Evolutionary conservation across 2,329 filamentous ascomycete genomes (phyloP).

Genomic region (Westerdykella aurantiaca): DNA sequence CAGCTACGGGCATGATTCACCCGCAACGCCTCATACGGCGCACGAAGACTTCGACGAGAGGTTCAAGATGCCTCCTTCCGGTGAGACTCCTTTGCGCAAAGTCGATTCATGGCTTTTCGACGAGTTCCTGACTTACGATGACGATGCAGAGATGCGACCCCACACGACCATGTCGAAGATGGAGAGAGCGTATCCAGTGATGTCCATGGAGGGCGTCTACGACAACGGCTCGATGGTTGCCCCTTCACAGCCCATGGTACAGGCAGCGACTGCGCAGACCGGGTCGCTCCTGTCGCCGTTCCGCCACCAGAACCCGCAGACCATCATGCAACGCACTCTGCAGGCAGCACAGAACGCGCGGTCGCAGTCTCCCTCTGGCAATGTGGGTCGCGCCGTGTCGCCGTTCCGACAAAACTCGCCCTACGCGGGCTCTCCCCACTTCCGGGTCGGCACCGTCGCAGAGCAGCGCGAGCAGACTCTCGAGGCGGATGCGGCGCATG

Average conservation of each 20-base stretch:
- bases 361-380: constrained; percentile 51
- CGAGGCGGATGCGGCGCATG: constrained; percentile 51
- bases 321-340: constrained; percentile 66
- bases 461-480: constrained; percentile 59
- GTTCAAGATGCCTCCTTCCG: constrained; percentile 48
- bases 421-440: constrained; percentile 39
- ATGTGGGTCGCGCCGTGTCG: constrained; percentile 61
- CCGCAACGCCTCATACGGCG: constrained; percentile 54
- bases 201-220: constrained; percentile 79
- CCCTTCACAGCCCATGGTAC: constrained; percentile 37
- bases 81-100: constrained; percentile 44
- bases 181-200: constrained; percentile 78
- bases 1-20: constrained; percentile 56
- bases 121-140: constrained; percentile 62
- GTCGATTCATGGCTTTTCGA: constrained; percentile 48
- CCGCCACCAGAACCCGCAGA: constrained; percentile 39
- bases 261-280: constrained; percentile 48
- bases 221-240: constrained; percentile 59
- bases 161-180: constrained; percentile 59
- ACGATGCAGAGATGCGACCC: constrained; percentile 48
- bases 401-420: constrained; percentile 68
- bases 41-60: constrained; percentile 50
- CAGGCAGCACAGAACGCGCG: constrained; percentile 71
- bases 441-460: constrained; percentile 49
- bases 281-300: constrained; percentile 47